Evolutionary conservation across 2,329 filamentous ascomycete genomes (phyloP).

Genomic region (Plenodomus tracheiphilus): DNA sequence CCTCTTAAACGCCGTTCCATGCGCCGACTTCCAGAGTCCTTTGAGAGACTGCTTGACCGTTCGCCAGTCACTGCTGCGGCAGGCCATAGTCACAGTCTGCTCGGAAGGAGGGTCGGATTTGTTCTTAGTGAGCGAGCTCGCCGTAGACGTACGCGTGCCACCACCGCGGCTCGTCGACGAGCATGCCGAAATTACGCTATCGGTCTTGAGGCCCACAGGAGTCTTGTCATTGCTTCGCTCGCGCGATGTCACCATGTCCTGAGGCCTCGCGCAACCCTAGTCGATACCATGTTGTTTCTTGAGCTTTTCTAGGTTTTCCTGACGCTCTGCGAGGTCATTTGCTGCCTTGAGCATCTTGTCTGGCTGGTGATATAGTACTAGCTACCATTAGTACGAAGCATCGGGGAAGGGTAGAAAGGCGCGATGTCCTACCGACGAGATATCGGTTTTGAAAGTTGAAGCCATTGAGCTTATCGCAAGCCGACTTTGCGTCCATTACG

Average conservation of each 20-base stretch:
- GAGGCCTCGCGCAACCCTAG: conserved; percentile 63
- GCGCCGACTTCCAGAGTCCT: conserved; percentile 39
- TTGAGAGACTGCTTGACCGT: conserved; percentile 35
- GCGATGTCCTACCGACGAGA: conserved; percentile 75
- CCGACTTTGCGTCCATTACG: conserved; percentile 97
- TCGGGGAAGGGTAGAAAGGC: neutral
- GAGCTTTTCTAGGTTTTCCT: conserved; percentile 96
- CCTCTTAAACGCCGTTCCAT: conserved; percentile 38
- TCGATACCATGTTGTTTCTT: conserved; percentile 98
- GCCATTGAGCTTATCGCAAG: conserved; percentile 99
- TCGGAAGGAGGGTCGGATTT: conserved; percentile 20
- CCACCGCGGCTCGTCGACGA: conserved; percentile 28
- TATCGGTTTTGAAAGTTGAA: conserved; percentile 99
- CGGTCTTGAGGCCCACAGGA: conserved; percentile 44
- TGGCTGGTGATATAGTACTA: conserved; percentile 75
- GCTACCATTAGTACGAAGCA: conserved; percentile 9
- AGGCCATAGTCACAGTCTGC: conserved; percentile 19
- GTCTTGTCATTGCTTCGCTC: conserved; percentile 35
- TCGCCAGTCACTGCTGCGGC: conserved; percentile 39
- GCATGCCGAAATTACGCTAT: conserved; percentile 29
- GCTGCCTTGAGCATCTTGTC: conserved; percentile 83
- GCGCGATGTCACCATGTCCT: conserved; percentile 44
- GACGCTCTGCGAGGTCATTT: conserved; percentile 90
- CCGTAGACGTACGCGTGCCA: conserved; percentile 25
- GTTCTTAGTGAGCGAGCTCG: conserved; percentile 28